Conservation (phyloP, 805 yeast genomes). For the Yamadazyma kitorensis region DNA sequence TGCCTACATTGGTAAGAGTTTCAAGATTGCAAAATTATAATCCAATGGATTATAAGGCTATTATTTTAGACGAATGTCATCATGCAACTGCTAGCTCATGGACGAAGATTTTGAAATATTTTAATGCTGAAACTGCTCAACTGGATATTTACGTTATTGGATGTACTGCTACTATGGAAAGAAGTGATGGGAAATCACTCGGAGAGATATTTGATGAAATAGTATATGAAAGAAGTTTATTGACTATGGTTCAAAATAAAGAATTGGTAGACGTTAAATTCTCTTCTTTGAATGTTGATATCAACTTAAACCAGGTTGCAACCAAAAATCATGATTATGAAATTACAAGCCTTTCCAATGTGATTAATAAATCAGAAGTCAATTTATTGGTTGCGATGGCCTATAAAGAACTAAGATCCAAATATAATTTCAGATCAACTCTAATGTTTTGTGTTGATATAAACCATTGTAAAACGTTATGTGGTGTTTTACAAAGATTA, state of each 20-base stretch:
- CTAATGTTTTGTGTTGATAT: conserved; percentile 77
- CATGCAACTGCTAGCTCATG: conserved; percentile 80
- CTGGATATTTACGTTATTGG: conserved; percentile 65
- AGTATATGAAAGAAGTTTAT: conserved; percentile 63
- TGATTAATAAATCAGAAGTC: conserved; percentile 51
- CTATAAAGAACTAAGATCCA: conserved; percentile 35
- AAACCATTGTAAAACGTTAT: conserved; percentile 57
- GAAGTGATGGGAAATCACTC: conserved; percentile 68
- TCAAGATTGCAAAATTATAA: conserved; percentile 50
- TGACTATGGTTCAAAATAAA: conserved; percentile 63
- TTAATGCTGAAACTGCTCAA: conserved; percentile 43
- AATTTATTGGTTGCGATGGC: conserved; percentile 58
- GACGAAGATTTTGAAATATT: conserved; percentile 53
- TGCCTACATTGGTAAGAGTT: conserved; percentile 55
- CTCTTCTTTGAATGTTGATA: conserved; percentile 51
- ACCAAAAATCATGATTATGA: conserved; percentile 52
- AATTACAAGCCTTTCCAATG: conserved; percentile 46
- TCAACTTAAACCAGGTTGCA: conserved; percentile 38
- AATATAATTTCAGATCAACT: conserved; percentile 52
- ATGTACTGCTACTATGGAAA: conserved; percentile 81
- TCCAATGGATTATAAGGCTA: conserved; percentile 62
- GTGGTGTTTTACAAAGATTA: conserved; percentile 47
- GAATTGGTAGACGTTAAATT: conserved; percentile 71
- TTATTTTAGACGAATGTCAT: conserved; percentile 90
- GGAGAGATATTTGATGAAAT: conserved; percentile 65